Percentiles rank a stretch among this genome's conserved stretches.
Evolutionary conservation across 2,329 filamentous ascomycete genomes (phyloP).

Genomic region (Colletotrichum aenigma): DNA sequence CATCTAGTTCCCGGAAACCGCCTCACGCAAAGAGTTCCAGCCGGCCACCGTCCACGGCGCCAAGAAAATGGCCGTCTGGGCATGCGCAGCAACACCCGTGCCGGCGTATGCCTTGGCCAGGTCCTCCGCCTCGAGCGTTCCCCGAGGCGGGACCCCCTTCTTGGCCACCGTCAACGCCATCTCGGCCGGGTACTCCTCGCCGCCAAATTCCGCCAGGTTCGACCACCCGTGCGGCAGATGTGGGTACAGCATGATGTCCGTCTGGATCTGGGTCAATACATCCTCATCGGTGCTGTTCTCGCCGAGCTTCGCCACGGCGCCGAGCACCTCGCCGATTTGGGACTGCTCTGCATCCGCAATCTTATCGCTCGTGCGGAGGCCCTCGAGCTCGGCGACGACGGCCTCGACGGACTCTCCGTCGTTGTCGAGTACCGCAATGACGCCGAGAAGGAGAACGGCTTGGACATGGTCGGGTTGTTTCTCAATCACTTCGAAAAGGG

Average conservation of each 20-base stretch:
- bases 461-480: slow-evolving; percentile 76
- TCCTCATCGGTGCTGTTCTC: slow-evolving; percentile 53
- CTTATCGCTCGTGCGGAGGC: slow-evolving; percentile 70
- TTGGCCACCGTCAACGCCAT: slow-evolving; percentile 84
- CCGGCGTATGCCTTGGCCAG: slow-evolving; percentile 76
- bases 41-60: slow-evolving; percentile 77
- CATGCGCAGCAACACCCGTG: slow-evolving; percentile 73
- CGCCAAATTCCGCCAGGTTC: slow-evolving; percentile 67
- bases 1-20: slow-evolving; percentile 27
- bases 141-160: slow-evolving; percentile 74
- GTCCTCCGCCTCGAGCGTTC: slow-evolving; percentile 69
- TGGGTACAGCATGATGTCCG: slow-evolving; percentile 81
- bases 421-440: slow-evolving; percentile 80
- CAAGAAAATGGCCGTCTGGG: slow-evolving; percentile 77
- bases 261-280: slow-evolving; percentile 69
- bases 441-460: slow-evolving; percentile 80
- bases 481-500: slow-evolving; percentile 82
- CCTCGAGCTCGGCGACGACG: slow-evolving; percentile 77
- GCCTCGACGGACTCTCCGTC: slow-evolving; percentile 82
- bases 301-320: slow-evolving; percentile 70
- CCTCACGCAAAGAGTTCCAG: slow-evolving; percentile 63
- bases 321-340: slow-evolving; percentile 75
- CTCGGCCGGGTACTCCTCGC: slow-evolving; percentile 62
- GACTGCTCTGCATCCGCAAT: slow-evolving; percentile 68
- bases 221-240: slow-evolving; percentile 82